These are phyloP conservation scores for Toxicodendron radicans DNA, from an alignment of 345 rosid genomes.

Conservation along the genomic window DNA sequence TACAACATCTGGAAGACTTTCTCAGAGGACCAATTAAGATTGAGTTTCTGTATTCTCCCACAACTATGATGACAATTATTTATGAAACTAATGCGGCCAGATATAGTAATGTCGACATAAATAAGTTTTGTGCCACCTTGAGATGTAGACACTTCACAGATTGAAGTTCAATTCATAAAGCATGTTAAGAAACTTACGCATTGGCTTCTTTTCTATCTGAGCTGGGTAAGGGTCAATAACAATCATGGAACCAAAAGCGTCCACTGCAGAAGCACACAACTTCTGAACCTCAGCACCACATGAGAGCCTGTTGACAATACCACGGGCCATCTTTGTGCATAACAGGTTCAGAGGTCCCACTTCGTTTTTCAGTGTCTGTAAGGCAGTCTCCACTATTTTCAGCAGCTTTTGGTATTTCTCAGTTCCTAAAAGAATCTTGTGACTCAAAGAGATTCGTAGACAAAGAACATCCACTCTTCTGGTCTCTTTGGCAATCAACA, in stretches of 20 bases:
- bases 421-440: conserved; percentile 53
- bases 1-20: not conserved
- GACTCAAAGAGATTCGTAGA: conserved; percentile 57
- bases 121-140: not conserved
- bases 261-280: conserved; percentile 64
- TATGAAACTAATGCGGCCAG: not conserved
- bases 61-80: not conserved
- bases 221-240: conserved; percentile 17
- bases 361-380: conserved; percentile 52
- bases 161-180: not conserved
- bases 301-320: conserved; percentile 74
- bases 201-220: conserved; percentile 21
- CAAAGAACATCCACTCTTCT: conserved; percentile 84
- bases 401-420: conserved; percentile 40
- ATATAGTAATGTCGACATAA: not conserved
- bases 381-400: conserved; percentile 53
- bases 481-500: conserved; percentile 69
- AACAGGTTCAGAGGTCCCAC: conserved; percentile 68
- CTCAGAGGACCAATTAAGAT: not conserved
- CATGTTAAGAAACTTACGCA: conserved; percentile 36
- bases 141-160: not conserved
- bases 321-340: conserved; percentile 65
- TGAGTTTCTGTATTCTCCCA: not conserved
- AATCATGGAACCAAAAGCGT: conserved; percentile 45
- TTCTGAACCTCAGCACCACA: conserved; percentile 75